Evolutionary conservation across 805 yeast genomes (phyloP).

Genomic region (Pichia manshurica): DNA sequence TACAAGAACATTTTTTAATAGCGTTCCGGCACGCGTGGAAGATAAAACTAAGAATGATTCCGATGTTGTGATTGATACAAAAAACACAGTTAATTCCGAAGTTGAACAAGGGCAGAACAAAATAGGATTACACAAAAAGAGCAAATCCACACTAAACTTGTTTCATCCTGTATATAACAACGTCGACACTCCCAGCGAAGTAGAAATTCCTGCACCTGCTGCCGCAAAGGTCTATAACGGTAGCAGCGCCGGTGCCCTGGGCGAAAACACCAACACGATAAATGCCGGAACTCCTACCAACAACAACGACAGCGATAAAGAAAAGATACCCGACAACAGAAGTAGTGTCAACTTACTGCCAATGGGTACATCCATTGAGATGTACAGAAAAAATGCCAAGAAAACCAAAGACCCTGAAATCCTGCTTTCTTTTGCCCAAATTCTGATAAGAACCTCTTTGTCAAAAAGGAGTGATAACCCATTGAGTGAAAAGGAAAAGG

Average conservation of each 20-base stretch:
- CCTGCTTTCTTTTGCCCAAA: constrained; percentile 85
- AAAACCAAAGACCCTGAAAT: constrained; percentile 80
- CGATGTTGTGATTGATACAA: no score
- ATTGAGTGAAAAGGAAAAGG: constrained; percentile 32
- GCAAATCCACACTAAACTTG: constrained; percentile 6
- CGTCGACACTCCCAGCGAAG: neutral
- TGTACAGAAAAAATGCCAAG: constrained; percentile 80
- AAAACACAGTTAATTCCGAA: no score
- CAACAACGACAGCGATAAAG: no score
- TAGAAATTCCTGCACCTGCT: neutral
- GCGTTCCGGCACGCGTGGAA: no score
- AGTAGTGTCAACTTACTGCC: constrained; percentile 28
- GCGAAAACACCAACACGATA: no score
- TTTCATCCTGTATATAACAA: constrained; percentile 9
- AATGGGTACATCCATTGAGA: constrained; percentile 64
- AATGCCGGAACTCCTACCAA: no score
- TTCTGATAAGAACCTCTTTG: constrained; percentile 43
- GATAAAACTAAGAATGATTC: no score
- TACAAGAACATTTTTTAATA: no score
- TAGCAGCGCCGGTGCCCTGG: no score
- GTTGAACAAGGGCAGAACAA: no score
- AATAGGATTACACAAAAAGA: neutral
- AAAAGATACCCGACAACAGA: neutral
- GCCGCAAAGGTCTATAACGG: neutral
- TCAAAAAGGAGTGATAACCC: constrained; percentile 12